phyloP scores from a whole-genome alignment of 169 alveolate genomes.

The Condylostoma magnum region DNA sequence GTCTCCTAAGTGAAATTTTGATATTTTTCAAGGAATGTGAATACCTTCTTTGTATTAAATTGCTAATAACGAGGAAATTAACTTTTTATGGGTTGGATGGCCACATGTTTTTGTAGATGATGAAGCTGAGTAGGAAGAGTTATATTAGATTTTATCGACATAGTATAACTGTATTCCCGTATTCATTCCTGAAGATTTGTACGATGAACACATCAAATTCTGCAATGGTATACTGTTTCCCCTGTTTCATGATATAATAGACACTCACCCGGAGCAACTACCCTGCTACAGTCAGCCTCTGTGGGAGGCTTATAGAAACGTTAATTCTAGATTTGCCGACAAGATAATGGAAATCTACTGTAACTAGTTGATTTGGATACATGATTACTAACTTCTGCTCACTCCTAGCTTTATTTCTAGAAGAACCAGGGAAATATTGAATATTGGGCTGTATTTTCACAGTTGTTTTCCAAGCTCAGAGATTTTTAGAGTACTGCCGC shows the following conservation, averaged over 20 bases:
- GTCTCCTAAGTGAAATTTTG: not conserved
- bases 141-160: conserved; percentile 21
- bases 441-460: conserved; percentile 91
- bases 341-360: conserved; percentile 42
- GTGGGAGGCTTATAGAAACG: conserved; percentile 70
- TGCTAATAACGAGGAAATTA: conserved; percentile 23
- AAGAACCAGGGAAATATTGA: conserved; percentile 57
- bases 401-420: conserved; percentile 81
- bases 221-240: conserved; percentile 52
- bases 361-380: conserved; percentile 85
- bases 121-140: conserved; percentile 49
- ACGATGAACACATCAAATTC: conserved; percentile 39
- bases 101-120: conserved; percentile 40
- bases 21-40: conserved; percentile 26
- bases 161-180: conserved; percentile 48
- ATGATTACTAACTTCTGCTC: conserved; percentile 88
- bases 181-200: conserved; percentile 45
- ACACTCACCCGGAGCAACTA: conserved; percentile 61
- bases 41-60: conserved; percentile 30
- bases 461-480: conserved; percentile 93
- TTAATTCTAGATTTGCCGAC: conserved; percentile 57
- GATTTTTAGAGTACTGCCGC: conserved; percentile 85
- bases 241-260: conserved; percentile 70
- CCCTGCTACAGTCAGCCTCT: conserved; percentile 69
- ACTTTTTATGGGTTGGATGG: conserved; percentile 48